phyloP scores from a whole-genome alignment of 139 green algal genomes.

The Chlorella sp. region DNA sequence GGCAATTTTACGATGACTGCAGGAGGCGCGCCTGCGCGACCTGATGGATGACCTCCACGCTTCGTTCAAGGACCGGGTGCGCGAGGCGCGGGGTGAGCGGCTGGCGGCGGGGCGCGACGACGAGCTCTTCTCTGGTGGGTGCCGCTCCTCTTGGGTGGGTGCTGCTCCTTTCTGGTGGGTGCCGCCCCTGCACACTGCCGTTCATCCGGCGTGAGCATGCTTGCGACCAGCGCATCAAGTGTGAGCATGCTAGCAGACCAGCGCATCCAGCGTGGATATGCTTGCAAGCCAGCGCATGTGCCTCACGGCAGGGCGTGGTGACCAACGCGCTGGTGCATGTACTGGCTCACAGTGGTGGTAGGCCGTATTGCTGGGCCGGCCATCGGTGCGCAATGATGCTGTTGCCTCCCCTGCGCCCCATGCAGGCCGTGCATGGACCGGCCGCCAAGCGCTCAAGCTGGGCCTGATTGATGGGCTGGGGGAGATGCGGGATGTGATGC shows the following conservation, averaged over 20 bases:
- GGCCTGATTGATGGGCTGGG: slow-evolving; percentile 50
- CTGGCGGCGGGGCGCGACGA: slow-evolving; percentile 28
- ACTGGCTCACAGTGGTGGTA: not conserved
- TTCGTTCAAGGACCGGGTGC: slow-evolving; percentile 37
- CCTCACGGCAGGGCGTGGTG: no score
- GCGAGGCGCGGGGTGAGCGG: slow-evolving; percentile 24
- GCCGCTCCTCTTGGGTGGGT: not conserved
- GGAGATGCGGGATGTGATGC: slow-evolving; percentile 35
- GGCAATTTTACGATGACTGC: not conserved
- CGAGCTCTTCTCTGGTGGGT: slow-evolving; percentile 45
- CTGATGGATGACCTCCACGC: slow-evolving; percentile 51
- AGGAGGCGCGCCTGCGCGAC: slow-evolving; percentile 40
- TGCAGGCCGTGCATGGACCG: slow-evolving; percentile 53
- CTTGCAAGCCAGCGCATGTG: no score
- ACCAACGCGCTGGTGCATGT: not conserved
- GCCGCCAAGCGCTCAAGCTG: slow-evolving; percentile 45
- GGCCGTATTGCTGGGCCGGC: not conserved
- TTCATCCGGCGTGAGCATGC: no score
- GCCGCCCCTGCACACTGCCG: no score
- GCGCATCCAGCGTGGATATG: no score
- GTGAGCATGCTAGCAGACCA: no score
- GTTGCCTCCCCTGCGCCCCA: not conserved
- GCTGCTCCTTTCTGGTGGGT: no score
- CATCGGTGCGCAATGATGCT: not conserved
- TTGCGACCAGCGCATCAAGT: no score